Base-by-base conservation (phyloP, 2,329 filamentous ascomycete species). In the Ustilaginoidea virens region DNA sequence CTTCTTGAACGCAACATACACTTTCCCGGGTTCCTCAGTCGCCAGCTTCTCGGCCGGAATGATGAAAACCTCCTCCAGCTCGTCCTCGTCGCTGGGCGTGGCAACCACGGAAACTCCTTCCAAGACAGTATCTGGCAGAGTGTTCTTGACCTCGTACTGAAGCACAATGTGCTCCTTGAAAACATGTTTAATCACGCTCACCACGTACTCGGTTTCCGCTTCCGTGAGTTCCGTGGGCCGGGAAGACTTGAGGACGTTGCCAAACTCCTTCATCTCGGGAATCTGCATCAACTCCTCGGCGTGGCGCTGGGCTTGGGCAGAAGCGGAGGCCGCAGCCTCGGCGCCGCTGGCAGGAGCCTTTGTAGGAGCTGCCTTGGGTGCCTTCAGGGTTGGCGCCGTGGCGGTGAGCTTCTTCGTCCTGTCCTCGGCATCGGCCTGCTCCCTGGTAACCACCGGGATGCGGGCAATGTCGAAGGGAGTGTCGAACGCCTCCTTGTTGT, bases 141-240 rank as follows among this genome's bases (percentile, higher is more conserved):
- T 98, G 62, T 98, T 98, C 67, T 92, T 96, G 53, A 98, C 75
- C 49, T 96, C 82, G 54, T 90, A 98, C 49, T 98, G 90, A 31
- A 98, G 61, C 19, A 98, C 87, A 47, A 98, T 65, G 48, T 96
- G 82, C 51, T 93, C 82, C 60, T 92, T 92, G 74, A 94, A 98
- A 46, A 98, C 74, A 51, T 98, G 90, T 64, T 98, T 98, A 55
- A 94, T 71, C 14, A 90, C 76, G 20, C 70, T 75, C 35, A 98
- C 90, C 28, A 94, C 85, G 45, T 98, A 98, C 55, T 98, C 90
- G 13, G 87, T 96, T 58, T 96, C 90, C 30, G 83, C 82, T 54
- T 98, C 90, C 12, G 90, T 96, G 37, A 98, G 74, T 55, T 94
- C 87, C 40, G 92, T 72, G 28, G 80, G 60, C 16, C 72, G 57